Conservation (phyloP, 257 asterid species). For the Solanum etuberosum region DNA sequence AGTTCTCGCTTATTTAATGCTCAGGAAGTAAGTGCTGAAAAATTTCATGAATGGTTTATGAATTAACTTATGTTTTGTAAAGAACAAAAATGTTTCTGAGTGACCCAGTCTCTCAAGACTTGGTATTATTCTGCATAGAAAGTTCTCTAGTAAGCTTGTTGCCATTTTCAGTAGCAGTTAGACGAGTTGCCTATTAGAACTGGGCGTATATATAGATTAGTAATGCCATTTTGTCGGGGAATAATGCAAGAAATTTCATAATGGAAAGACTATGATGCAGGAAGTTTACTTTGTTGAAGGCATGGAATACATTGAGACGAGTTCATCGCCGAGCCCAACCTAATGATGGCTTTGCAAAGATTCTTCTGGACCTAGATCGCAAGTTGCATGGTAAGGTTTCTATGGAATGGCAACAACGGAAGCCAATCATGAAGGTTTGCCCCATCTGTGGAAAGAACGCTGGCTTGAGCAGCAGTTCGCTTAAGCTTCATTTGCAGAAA, state of each 20-base stretch:
- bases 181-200: not conserved
- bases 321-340: constrained; percentile 97
- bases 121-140: not conserved
- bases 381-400: constrained; percentile 73
- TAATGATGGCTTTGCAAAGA: constrained; percentile 86
- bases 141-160: not conserved
- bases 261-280: constrained; percentile 30
- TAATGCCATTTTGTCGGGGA: not conserved
- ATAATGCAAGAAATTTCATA: not conserved
- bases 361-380: constrained; percentile 64
- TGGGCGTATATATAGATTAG: not conserved
- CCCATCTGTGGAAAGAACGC: constrained; percentile 95
- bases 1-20: constrained; percentile 82
- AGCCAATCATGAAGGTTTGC: constrained; percentile 84
- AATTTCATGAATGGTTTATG: not conserved
- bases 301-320: constrained; percentile 76
- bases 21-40: constrained; percentile 55
- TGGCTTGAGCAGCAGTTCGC: constrained; percentile 92
- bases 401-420: constrained; percentile 96
- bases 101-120: not conserved
- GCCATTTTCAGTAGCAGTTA: not conserved
- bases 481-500: constrained; percentile 93
- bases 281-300: constrained; percentile 55
- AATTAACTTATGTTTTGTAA: not conserved
- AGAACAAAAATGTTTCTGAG: not conserved